Base-by-base conservation (phyloP, 108 stramenopile species). In the Nannochloropsis gaditana region DNA sequence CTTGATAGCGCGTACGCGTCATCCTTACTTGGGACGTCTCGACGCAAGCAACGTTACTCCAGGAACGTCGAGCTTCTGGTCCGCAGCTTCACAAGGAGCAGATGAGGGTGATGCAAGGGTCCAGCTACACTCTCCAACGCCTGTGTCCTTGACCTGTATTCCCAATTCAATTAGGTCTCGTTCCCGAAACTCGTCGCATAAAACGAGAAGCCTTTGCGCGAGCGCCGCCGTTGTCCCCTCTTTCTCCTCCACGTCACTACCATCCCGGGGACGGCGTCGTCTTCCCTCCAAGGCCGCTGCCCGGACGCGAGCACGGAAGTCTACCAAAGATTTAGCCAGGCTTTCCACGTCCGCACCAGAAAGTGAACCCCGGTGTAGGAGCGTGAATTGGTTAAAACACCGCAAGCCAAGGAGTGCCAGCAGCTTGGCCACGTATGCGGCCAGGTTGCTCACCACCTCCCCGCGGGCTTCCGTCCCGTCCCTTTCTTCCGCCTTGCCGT, bases 121-220 rank as follows among this genome's bases (percentile, higher is more conserved):
- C 86, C 86, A 87, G 41, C 43, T 73, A 83, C 83, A 80, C 80
- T 79, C 41, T 31, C 59, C 45, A 8, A 79, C 83, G 19, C 11
- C 41, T 44, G 80, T 47, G 83, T 87, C 87, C 21, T 84, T 45
- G 21, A 87, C 83, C 79, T 87, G 80, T 21, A 87, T 45, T 15
- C 87, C 87, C 41, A 87, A 47, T 31, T 79, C 9, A 44, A 79
- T 44, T 17, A 87, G 79, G 41, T 31, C 81, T 10, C 82, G 83
- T 45, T 87, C 87, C 41, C 87, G 87, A 11, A 45, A 41, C 42
- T 84, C 43, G 80, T 87, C 87, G 80, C 43, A 41, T 4, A 87
- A 83, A 43, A 43, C 45, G 6, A 87, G 44, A 50, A 84, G 31
- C 59, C 19, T 87, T 80, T 45, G 83, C 83, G 87, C n/a, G 17